Evolutionary conservation across 2,329 filamentous ascomycete genomes (phyloP).

Genomic region (Epichloe hybrida): DNA sequence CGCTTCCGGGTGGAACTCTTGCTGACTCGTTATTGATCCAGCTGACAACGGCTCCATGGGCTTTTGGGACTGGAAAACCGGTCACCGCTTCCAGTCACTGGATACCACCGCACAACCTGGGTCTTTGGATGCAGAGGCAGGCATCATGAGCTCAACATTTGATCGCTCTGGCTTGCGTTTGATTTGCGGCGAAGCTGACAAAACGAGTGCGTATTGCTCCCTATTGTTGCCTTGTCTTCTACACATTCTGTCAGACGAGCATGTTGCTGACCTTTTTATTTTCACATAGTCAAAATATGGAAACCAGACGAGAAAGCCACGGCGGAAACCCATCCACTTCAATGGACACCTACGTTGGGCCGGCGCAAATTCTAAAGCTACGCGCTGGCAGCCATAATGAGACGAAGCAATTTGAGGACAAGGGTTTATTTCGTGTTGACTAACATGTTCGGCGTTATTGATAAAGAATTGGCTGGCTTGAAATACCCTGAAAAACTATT

Average conservation of each 20-base stretch:
- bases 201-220: constrained; percentile 51
- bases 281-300: constrained; percentile 73
- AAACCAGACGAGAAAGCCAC: constrained; percentile 86
- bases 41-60: constrained; percentile 88
- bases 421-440: background rate
- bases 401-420: background rate
- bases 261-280: constrained; percentile 36
- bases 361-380: constrained; percentile 54
- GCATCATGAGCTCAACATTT: constrained; percentile 88
- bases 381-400: background rate
- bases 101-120: constrained; percentile 92
- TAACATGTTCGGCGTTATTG: background rate
- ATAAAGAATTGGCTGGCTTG: background rate
- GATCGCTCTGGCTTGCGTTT: constrained; percentile 78
- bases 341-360: constrained; percentile 77
- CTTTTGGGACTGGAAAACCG: constrained; percentile 99
- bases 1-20: no score
- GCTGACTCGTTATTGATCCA: constrained; percentile 6
- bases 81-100: constrained; percentile 76
- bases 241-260: constrained; percentile 11
- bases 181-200: constrained; percentile 91
- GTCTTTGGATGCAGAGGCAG: constrained; percentile 83
- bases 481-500: constrained; percentile 11
- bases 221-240: background rate
- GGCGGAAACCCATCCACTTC: constrained; percentile 76